Conservation (phyloP, 2,329 filamentous ascomycete genomes). For the Scolecobasidium constrictum region DNA sequence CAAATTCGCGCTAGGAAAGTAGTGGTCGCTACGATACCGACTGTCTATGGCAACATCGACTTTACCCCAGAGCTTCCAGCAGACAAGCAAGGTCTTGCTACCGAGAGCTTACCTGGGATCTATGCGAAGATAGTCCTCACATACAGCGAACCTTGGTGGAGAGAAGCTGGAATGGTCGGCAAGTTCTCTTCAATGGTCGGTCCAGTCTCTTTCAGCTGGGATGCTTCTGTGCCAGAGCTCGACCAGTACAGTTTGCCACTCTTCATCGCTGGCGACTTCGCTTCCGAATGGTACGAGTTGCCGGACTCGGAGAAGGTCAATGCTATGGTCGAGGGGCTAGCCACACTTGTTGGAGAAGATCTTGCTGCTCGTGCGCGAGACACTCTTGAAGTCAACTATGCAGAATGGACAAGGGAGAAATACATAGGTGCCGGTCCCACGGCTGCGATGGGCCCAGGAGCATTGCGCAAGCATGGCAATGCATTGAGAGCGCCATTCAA, state of each 20-base stretch:
- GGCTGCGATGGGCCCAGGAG: neutral
- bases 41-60: constrained; percentile 32
- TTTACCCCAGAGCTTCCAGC: constrained; percentile 38
- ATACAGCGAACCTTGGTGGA: constrained; percentile 38
- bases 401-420: constrained; percentile 5
- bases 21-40: constrained; percentile 38
- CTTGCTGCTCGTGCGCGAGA: neutral
- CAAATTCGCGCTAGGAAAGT: constrained; percentile 31
- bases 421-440: neutral
- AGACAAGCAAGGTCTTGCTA: constrained; percentile 26
- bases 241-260: constrained; percentile 26
- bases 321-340: neutral
- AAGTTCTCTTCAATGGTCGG: constrained; percentile 34
- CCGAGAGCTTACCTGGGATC: constrained; percentile 31
- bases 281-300: constrained; percentile 21
- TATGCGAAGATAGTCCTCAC: constrained; percentile 42
- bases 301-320: neutral
- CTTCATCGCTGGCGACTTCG: constrained; percentile 30
- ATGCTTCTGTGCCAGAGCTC: constrained; percentile 25
- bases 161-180: constrained; percentile 32
- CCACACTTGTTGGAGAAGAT: neutral
- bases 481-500: neutral
- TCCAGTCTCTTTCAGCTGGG: constrained; percentile 35
- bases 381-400: neutral
- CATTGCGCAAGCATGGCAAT: neutral